Percentiles rank a stretch among this genome's conserved stretches.
phyloP scores from a whole-genome alignment of 2,329 filamentous ascomycete genomes.

The Blumeriella jaapii region DNA sequence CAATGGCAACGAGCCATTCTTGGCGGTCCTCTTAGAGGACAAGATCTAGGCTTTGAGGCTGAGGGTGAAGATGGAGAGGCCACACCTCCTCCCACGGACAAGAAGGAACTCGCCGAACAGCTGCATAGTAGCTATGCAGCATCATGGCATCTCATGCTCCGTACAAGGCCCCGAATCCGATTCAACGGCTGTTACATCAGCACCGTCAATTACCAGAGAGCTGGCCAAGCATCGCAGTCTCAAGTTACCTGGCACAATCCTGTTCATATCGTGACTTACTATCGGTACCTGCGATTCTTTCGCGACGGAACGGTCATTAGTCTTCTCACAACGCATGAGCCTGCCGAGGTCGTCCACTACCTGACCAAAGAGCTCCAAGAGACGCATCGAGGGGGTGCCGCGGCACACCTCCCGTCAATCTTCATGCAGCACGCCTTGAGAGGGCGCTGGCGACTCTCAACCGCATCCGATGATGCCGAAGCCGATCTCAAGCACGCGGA shows the following conservation, averaged over 20 bases:
- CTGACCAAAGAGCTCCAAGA: constrained; percentile 60
- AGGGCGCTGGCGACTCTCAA: constrained; percentile 52
- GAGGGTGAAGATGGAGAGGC: constrained; percentile 4
- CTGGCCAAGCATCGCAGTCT: constrained; percentile 61
- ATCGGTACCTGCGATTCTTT: constrained; percentile 91
- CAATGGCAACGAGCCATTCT: constrained; percentile 52
- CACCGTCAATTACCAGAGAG: constrained; percentile 87
- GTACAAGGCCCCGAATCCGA: constrained; percentile 69
- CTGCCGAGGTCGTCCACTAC: constrained; percentile 76
- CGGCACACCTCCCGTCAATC: constrained; percentile 32
- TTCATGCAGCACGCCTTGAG: constrained; percentile 58
- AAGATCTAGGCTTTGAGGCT: constrained; percentile 6
- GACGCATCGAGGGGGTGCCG: constrained; percentile 16
- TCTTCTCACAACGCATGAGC: constrained; percentile 70
- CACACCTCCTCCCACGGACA: constrained; percentile 7
- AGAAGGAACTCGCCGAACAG: constrained; percentile 15
- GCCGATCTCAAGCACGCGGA: constrained; percentile 36
- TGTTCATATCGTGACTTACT: constrained; percentile 94
- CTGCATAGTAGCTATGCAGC: constrained; percentile 34
- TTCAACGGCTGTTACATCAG: constrained; percentile 96
- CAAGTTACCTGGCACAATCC: constrained; percentile 68
- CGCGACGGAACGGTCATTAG: constrained; percentile 77
- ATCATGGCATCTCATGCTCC: constrained; percentile 63
- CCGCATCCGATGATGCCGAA: constrained; percentile 21
- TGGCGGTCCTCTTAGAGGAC: constrained; percentile 39